phyloP scores from a whole-genome alignment of 345 rosid genomes.

The Cardamine resedifolia region DNA sequence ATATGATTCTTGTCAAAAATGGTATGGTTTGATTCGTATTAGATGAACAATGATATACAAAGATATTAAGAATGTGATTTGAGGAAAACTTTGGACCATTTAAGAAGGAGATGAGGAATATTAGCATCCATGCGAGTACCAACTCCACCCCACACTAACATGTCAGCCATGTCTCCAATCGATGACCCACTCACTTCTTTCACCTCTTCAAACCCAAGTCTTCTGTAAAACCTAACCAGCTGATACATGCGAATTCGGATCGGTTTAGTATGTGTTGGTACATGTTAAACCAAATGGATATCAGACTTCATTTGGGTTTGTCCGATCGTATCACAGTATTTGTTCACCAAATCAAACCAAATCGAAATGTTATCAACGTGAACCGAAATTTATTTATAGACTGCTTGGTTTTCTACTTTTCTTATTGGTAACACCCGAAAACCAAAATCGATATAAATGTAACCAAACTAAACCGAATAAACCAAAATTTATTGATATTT shows the following conservation, averaged over 20 bases:
- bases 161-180: conserved; percentile 67
- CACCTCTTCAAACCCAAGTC: conserved; percentile 72
- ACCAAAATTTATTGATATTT: not conserved
- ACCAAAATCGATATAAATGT: not conserved
- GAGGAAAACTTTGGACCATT: conserved; percentile 59
- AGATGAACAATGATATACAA: not conserved
- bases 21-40: not conserved
- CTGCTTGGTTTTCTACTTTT: not conserved
- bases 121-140: conserved; percentile 93
- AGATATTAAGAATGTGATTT: conserved; percentile 17
- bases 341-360: not conserved
- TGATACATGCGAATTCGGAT: conserved; percentile 30
- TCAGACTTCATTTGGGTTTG: not conserved
- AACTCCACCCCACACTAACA: conserved; percentile 93
- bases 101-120: conserved; percentile 60
- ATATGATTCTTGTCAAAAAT: not conserved
- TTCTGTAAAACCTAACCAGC: conserved; percentile 82
- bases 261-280: conserved; percentile 2
- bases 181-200: conserved; percentile 85
- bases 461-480: not conserved
- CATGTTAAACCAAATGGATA: not conserved
- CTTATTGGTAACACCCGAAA: not conserved
- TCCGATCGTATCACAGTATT: not conserved
- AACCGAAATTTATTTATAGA: not conserved
- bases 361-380: not conserved